These are phyloP conservation scores for Aspergillus leporis DNA, from an alignment of 495 filamentous ascomycete species.

Conservation along the genomic window DNA sequence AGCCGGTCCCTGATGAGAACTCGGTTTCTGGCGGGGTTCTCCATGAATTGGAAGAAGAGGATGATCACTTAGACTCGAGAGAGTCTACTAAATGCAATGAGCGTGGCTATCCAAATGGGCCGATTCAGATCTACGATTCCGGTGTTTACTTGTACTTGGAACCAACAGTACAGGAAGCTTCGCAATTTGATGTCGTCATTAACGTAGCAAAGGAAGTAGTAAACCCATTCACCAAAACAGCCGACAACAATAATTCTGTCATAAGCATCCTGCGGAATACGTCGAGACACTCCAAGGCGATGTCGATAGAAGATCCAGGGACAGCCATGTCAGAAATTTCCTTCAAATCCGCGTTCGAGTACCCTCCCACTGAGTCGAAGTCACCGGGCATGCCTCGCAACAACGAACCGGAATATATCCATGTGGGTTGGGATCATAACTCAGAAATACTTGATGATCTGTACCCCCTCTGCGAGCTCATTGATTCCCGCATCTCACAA, in stretches of 20 bases:
- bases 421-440: constrained; percentile 97
- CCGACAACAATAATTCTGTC: constrained; percentile 39
- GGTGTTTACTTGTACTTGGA: constrained; percentile 92
- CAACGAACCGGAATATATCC: constrained; percentile 82
- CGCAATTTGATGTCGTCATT: constrained; percentile 86
- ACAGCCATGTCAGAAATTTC: constrained; percentile 69
- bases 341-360: constrained; percentile 73
- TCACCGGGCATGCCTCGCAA: constrained; percentile 56
- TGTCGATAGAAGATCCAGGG: constrained; percentile 60
- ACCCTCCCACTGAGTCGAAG: constrained; percentile 41
- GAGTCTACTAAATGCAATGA: constrained; percentile 63
- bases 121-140: constrained; percentile 89
- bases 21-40: constrained; percentile 30
- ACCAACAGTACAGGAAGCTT: constrained; percentile 80
- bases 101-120: constrained; percentile 89
- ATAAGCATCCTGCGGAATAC: constrained; percentile 45
- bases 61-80: constrained; percentile 70
- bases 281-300: constrained; percentile 33
- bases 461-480: constrained; percentile 78
- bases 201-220: constrained; percentile 94
- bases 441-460: constrained; percentile 91
- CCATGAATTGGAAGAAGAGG: constrained; percentile 65
- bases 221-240: constrained; percentile 69
- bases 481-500: constrained; percentile 73
- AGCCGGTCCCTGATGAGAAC: constrained; percentile 26